Base-by-base conservation (phyloP, 2,329 filamentous ascomycete genomes). In the Ascochyta clinopodiicola region DNA sequence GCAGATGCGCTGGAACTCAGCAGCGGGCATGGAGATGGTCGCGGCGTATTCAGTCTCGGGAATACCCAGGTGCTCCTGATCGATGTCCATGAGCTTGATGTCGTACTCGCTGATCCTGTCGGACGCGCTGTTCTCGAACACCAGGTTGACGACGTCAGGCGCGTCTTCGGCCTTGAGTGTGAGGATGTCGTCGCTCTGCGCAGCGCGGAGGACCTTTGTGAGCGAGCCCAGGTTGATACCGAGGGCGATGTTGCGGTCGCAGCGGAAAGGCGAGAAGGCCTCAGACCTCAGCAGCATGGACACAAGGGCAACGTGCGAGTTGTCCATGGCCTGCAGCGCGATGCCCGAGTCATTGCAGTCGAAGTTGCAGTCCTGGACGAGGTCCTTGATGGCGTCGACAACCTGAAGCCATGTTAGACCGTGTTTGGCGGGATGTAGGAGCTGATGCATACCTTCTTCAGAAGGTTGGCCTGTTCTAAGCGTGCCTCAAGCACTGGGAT, bases 261-360 rank as follows among this genome's bases (percentile, higher is more conserved):
- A 99, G 78, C 95, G 92, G 85, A 92, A 99, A 47, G 92, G 93
- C 6, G 88, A 88, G 84, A 99, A 99, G 67, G 88, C 88, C 77
- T 98, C 95, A 58, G 94, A 90, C 82, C 95, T 95, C 77, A 99
- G 90, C 84, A 96, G 88, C 95, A 99, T 99, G 65, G 95, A 97
- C 49, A 99, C 95, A 51, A 99, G 91, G 60, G 95, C 95, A 70
- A 99, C 95, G 81, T 99, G 95, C 45, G 93, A 98, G 86, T 98
- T 99, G 84, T 99, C 95, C 96, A 99, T 99, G 73, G 95, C 95
- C 81, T 99, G 95, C 52, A 99, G 90, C 46, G 94, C 93, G 73
- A 99, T 95, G 61, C 95, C 95, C 51, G 92, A 94, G 84, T 99
- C 96, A 89, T 98, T 99, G 89, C 96, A 99, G 85, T 99, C 95